A percentile compares a stretch with the other conserved stretches of the same genome.
Evolutionary conservation across 2,329 filamentous ascomycete species (phyloP).

Genomic region (Pestalotiopsis sp.): DNA sequence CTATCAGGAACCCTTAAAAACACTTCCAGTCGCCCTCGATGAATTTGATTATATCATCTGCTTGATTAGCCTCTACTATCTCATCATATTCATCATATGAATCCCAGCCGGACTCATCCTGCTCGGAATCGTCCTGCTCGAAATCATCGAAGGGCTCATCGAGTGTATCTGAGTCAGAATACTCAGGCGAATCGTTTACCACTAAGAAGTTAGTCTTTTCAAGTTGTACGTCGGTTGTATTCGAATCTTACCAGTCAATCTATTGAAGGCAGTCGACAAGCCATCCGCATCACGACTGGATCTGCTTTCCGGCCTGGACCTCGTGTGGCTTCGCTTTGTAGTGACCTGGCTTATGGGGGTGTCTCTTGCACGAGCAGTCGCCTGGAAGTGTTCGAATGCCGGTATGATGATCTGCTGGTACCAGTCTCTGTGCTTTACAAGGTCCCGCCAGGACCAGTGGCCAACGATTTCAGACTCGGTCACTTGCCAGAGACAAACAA

Average conservation of each 20-base stretch:
- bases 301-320: not conserved
- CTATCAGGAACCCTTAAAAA: too few species aligned
- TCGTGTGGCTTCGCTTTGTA: not conserved
- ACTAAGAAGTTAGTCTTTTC: not conserved
- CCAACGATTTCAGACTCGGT: not conserved
- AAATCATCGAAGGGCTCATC: not conserved
- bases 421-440: not conserved
- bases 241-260: not conserved
- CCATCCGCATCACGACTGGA: not conserved
- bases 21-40: not conserved
- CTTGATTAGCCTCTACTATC: not conserved
- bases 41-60: not conserved
- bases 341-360: not conserved
- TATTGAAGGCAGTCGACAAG: not conserved
- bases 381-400: not conserved
- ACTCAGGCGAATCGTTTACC: not conserved
- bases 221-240: not conserved
- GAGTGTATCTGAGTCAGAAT: not conserved
- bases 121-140: not conserved
- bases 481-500: conserved; percentile 4
- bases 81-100: conserved; percentile 2
- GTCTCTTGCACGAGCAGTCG: not conserved
- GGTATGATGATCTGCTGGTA: not conserved
- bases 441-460: not conserved
- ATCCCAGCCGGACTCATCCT: not conserved